Evolutionary conservation across 2,329 filamentous ascomycete species (phyloP).

Genomic region (Fusarium oligoseptatum): DNA sequence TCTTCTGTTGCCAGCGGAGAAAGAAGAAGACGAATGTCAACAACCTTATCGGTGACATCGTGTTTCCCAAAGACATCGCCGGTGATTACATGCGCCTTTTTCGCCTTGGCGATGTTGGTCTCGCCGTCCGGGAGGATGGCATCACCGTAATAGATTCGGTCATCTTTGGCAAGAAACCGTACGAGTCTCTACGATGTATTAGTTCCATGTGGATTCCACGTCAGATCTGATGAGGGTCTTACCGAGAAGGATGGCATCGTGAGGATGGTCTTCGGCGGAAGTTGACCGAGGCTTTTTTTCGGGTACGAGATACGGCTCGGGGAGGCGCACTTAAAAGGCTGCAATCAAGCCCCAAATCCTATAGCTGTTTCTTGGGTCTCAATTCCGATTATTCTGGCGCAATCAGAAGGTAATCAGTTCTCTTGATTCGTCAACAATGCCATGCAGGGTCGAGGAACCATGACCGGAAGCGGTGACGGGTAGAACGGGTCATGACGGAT

Average conservation of each 20-base stretch:
- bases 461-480: conserved; percentile 1
- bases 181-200: neutral
- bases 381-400: neutral
- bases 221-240: neutral
- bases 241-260: neutral
- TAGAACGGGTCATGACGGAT: neutral
- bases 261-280: neutral
- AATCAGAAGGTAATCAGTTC: neutral
- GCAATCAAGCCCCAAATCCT: neutral
- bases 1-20: neutral
- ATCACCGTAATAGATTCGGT: neutral
- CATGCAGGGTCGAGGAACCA: neutral
- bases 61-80: neutral
- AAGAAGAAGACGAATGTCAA: neutral
- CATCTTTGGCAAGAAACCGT: neutral
- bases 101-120: neutral
- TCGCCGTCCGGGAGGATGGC: neutral
- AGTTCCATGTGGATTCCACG: neutral
- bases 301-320: neutral
- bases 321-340: neutral
- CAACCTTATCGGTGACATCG: neutral
- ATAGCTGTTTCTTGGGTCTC: neutral
- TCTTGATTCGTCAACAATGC: neutral
- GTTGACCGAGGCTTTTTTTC: neutral
- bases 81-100: neutral